Evolutionary conservation across 371 early-diverging fungal species (phyloP).

Genomic region (Mucor irregularis): DNA sequence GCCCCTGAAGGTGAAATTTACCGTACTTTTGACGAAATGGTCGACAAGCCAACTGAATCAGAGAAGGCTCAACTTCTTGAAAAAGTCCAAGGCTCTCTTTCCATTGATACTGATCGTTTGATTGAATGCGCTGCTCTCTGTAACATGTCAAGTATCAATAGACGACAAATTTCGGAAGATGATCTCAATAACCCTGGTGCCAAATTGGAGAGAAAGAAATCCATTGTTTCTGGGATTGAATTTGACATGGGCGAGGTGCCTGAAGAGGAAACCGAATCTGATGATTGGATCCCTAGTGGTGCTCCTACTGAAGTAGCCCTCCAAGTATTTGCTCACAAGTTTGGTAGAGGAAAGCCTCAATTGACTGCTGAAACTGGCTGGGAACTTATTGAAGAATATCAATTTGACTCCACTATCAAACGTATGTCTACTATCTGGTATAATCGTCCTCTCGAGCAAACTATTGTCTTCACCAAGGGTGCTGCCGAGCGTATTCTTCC

Average conservation of each 20-base stretch:
- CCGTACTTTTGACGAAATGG: conserved; percentile 10
- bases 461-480: conserved; percentile 55
- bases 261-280: conserved; percentile 31
- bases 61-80: conserved; percentile 11
- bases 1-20: conserved; percentile 66
- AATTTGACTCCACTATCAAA: conserved; percentile 79
- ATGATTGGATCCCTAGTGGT: conserved; percentile 59
- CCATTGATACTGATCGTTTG: conserved; percentile 24
- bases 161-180: conserved; percentile 3
- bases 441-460: conserved; percentile 17
- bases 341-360: conserved; percentile 59
- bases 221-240: not conserved
- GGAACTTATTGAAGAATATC: conserved; percentile 69
- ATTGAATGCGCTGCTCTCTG: conserved; percentile 53
- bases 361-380: conserved; percentile 44
- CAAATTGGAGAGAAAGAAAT: not conserved
- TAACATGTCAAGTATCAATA: conserved; percentile 60
- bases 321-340: conserved; percentile 72
- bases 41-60: conserved; percentile 8
- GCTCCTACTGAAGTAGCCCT: conserved; percentile 76
- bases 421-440: conserved; percentile 65
- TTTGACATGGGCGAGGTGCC: not conserved
- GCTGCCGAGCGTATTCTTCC: conserved; percentile 72
- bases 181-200: too few species aligned
- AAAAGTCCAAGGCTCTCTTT: conserved; percentile 5